A percentile compares a stretch with the other conserved stretches of the same genome.
These are phyloP conservation scores for Phytophthora nicotianae DNA, from an alignment of 352 stramenopile genomes.

Conservation along the genomic window DNA sequence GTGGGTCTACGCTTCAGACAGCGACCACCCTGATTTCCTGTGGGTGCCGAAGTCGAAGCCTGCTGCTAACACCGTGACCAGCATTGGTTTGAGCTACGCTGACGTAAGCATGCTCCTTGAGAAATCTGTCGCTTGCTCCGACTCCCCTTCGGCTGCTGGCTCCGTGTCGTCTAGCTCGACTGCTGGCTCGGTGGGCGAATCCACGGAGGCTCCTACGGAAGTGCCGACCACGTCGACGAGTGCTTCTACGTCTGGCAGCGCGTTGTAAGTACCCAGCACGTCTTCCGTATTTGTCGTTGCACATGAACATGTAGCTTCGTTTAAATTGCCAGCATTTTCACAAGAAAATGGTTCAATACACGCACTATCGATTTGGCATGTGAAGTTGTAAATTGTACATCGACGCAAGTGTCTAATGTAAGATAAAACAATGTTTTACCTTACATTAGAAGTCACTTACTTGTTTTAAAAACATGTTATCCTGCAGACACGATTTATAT, in stretches of 20 bases:
- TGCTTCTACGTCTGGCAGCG: conserved; percentile 12
- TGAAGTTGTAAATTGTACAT: no score
- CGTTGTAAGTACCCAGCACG: background rate
- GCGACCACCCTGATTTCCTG: conserved; percentile 47
- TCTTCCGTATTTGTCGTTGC: background rate
- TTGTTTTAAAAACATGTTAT: no score
- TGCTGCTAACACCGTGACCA: conserved; percentile 25
- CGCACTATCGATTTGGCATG: no score
- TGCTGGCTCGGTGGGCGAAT: conserved; percentile 7
- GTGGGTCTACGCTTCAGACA: conserved; percentile 39
- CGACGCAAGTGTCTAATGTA: no score
- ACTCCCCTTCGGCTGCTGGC: conserved; percentile 4
- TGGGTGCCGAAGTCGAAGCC: conserved; percentile 38
- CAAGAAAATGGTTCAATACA: background rate
- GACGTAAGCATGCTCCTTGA: conserved; percentile 26
- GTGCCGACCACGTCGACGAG: conserved; percentile 9
- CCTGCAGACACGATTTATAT: no score
- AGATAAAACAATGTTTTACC: no score
- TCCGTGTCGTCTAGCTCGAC: conserved; percentile 6
- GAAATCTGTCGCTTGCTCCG: conserved; percentile 20
- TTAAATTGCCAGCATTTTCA: background rate
- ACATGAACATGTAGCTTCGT: background rate
- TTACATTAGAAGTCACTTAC: no score
- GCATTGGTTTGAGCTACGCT: conserved; percentile 24
- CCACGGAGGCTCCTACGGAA: conserved; percentile 7